These are phyloP conservation scores for Suhomyces sp. DNA, from an alignment of 805 yeast genomes.

Conservation along the genomic window DNA sequence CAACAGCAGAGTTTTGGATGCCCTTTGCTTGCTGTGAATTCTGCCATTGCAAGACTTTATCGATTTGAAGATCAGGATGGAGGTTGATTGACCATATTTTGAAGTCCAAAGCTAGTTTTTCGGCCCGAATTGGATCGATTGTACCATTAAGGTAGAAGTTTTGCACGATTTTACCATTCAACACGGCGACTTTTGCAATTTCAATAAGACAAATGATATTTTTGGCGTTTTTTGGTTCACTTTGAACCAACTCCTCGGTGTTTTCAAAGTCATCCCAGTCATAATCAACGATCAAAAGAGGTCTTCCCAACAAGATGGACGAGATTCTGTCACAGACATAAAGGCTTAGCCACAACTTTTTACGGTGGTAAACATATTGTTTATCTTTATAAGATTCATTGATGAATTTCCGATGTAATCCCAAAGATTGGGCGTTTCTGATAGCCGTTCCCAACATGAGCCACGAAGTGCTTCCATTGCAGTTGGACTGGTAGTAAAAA, in stretches of 20 bases:
- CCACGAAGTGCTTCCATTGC: conserved; percentile 44
- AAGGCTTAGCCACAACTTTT: conserved; percentile 33
- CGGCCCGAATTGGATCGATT: conserved; percentile 28
- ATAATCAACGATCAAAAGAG: conserved; percentile 31
- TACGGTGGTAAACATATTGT: conserved; percentile 25
- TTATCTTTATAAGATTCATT: conserved; percentile 35
- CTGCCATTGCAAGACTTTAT: conserved; percentile 16
- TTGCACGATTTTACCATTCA: conserved; percentile 30
- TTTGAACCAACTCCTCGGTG: conserved; percentile 13
- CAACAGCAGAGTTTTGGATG: conserved; percentile 2
- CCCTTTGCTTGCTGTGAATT: neutral
- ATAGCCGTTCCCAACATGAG: conserved; percentile 41
- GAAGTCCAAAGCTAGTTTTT: conserved; percentile 32
- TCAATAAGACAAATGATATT: conserved; percentile 25
- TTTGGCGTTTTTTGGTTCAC: conserved; percentile 8
- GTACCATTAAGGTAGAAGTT: conserved; percentile 30
- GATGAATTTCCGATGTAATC: conserved; percentile 36
- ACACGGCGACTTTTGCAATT: conserved; percentile 22
- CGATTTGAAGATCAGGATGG: conserved; percentile 27
- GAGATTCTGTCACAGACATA: conserved; percentile 34
- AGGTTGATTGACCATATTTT: conserved; percentile 33
- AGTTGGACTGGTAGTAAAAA: conserved; percentile 39
- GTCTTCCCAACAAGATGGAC: conserved; percentile 35
- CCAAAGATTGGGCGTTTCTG: conserved; percentile 42
- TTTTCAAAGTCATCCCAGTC: conserved; percentile 39